A percentile compares a stretch with the other conserved stretches of the same genome.
phyloP scores from a whole-genome alignment of 305 asterid genomes.

The Solanum hybrid region DNA sequence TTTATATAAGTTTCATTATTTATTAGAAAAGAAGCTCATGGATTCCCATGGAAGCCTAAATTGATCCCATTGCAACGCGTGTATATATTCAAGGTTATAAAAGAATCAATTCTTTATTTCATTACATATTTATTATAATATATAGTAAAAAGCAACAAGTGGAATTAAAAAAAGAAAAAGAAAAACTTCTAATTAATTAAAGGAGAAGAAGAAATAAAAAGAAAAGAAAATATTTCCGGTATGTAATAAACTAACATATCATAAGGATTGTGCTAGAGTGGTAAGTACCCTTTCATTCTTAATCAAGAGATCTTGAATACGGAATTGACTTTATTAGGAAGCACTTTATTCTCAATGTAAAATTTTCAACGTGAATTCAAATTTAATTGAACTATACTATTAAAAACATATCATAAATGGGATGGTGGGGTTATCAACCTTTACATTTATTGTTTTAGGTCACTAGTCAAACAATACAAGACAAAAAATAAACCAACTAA shows the following conservation, averaged over 20 bases:
- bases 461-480: conserved; percentile 1
- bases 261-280: too few relatives aligned
- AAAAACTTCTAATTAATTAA: background rate
- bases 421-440: background rate
- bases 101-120: background rate
- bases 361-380: accelerated
- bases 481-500: background rate
- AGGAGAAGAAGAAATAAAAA: background rate
- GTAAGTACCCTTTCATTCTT: background rate
- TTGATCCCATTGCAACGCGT: background rate
- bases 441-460: background rate
- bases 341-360: accelerated
- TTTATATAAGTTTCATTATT: background rate
- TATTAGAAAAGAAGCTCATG: background rate
- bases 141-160: background rate
- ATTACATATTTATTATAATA: background rate
- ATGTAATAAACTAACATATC: background rate
- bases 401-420: background rate
- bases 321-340: too few relatives aligned
- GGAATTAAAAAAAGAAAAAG: background rate
- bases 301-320: background rate
- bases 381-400: too few relatives aligned
- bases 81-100: background rate
- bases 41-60: background rate
- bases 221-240: background rate